These are phyloP conservation scores for Mercurialis annua DNA, from an alignment of 345 rosid species.

Conservation along the genomic window DNA sequence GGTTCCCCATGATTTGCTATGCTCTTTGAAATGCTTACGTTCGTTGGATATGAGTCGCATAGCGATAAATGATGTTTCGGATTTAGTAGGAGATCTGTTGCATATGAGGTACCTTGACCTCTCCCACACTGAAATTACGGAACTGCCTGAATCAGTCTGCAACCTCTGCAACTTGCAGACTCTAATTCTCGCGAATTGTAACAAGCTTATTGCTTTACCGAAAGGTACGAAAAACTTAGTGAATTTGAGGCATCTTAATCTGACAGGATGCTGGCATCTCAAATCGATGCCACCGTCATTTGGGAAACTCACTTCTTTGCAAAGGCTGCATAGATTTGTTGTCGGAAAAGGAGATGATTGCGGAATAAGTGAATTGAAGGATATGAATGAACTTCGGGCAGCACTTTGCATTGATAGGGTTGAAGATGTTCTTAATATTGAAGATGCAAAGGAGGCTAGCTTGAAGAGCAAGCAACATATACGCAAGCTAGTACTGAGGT, in stretches of 20 bases:
- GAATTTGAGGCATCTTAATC: conserved; percentile 17
- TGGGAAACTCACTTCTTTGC: conserved; percentile 19
- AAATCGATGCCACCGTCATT: conserved; percentile 20
- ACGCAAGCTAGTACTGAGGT: conserved; percentile 14
- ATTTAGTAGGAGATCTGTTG: conserved; percentile 10
- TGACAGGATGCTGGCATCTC: conserved; percentile 23
- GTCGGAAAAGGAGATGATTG: conserved; percentile 10
- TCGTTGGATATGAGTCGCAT: conserved; percentile 17
- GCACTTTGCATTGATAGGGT: conserved; percentile 21
- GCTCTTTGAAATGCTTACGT: conserved; percentile 13
- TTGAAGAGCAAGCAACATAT: conserved; percentile 15
- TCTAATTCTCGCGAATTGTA: conserved; percentile 15
- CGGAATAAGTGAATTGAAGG: conserved; percentile 20
- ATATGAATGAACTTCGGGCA: conserved; percentile 22
- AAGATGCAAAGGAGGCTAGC: conserved; percentile 18
- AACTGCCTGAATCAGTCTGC: conserved; percentile 21
- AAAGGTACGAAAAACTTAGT: conserved; percentile 12
- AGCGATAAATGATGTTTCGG: conserved; percentile 8
- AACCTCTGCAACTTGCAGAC: conserved; percentile 22
- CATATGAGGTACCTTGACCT: conserved; percentile 24
- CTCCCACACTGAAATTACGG: conserved; percentile 14
- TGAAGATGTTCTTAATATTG: conserved; percentile 12
- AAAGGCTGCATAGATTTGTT: conserved; percentile 20
- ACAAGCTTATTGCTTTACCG: conserved; percentile 14
- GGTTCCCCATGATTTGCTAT: conserved; percentile 10